Evolutionary conservation across 2,329 filamentous ascomycete species (phyloP).

Genomic region (Conoideocrella luteorostrata): DNA sequence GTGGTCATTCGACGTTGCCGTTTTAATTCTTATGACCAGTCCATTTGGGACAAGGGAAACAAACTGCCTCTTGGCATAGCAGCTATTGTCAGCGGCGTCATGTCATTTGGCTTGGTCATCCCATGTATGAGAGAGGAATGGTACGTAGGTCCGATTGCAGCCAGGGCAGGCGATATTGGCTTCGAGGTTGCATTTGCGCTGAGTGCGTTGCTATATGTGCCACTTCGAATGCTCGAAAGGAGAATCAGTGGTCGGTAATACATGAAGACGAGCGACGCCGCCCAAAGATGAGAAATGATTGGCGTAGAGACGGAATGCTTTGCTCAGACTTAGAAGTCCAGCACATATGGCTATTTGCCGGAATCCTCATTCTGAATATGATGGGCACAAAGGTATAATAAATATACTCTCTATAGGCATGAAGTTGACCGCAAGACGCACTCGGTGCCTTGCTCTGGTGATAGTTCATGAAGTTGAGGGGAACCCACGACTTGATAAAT

Average conservation of each 20-base stretch:
- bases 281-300: no score
- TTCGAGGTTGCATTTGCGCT: conserved; percentile 57
- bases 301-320: no score
- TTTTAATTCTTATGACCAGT: conserved; percentile 38
- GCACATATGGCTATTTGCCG: no score
- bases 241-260: conserved; percentile 14
- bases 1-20: conserved; percentile 40
- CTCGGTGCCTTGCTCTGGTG: no score
- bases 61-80: conserved; percentile 40
- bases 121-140: conserved; percentile 56
- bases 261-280: no score
- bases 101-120: conserved; percentile 46
- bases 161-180: conserved; percentile 56
- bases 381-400: no score
- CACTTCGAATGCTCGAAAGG: conserved; percentile 40
- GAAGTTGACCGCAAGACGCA: no score
- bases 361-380: no score
- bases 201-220: conserved; percentile 40
- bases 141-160: conserved; percentile 55
- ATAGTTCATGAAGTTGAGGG: no score
- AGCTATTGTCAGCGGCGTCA: conserved; percentile 37
- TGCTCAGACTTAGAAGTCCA: no score
- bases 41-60: conserved; percentile 39
- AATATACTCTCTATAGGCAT: no score
- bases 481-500: no score